Percentiles rank a stretch among this genome's conserved stretches.
These are phyloP conservation scores for Ephemerocybe angulata DNA, from an alignment of 768 basidiomycete genomes.

Conservation along the genomic window DNA sequence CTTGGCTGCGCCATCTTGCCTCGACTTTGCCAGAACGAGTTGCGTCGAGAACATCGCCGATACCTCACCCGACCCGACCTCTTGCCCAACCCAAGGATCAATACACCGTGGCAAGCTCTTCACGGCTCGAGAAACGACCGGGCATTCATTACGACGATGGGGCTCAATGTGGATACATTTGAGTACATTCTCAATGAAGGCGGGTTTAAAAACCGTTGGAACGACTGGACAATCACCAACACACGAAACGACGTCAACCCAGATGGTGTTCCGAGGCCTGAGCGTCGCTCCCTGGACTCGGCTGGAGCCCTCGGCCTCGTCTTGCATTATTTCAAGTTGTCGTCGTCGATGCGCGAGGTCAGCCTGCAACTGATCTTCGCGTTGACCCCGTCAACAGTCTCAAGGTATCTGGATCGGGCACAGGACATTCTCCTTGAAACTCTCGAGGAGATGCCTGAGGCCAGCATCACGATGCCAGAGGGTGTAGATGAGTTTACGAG, in stretches of 20 bases:
- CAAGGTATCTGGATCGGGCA: slow-evolving; percentile 32
- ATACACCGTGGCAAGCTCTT: slow-evolving; percentile 36
- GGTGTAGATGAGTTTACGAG: slow-evolving; percentile 22
- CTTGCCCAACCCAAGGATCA: slow-evolving; percentile 27
- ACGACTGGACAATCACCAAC: slow-evolving; percentile 15
- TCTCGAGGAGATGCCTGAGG: slow-evolving; percentile 26
- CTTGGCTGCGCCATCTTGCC: too few species aligned
- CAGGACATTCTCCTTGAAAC: slow-evolving; percentile 27
- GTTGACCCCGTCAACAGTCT: slow-evolving; percentile 33
- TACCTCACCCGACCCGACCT: slow-evolving; percentile 32
- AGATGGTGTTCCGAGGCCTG: slow-evolving; percentile 21
- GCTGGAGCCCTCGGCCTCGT: slow-evolving; percentile 37
- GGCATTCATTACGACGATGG: slow-evolving; percentile 45
- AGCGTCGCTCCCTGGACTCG: slow-evolving; percentile 30
- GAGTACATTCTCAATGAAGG: slow-evolving; percentile 22
- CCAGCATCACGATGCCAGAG: slow-evolving; percentile 24
- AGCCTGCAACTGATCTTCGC: slow-evolving; percentile 40
- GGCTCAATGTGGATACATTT: slow-evolving; percentile 37
- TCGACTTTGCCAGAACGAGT: background rate
- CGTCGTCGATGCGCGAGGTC: slow-evolving; percentile 32
- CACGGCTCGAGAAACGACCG: slow-evolving; percentile 25
- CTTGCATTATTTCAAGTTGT: slow-evolving; percentile 32
- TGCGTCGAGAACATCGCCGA: background rate
- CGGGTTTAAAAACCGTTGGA: slow-evolving; percentile 29
- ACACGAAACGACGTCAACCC: slow-evolving; percentile 20